A percentile compares a stretch with the other conserved stretches of the same genome.
These are phyloP conservation scores for Paracoccidioides brasiliensis DNA, from an alignment of 2,329 filamentous ascomycete genomes.

Conservation along the genomic window DNA sequence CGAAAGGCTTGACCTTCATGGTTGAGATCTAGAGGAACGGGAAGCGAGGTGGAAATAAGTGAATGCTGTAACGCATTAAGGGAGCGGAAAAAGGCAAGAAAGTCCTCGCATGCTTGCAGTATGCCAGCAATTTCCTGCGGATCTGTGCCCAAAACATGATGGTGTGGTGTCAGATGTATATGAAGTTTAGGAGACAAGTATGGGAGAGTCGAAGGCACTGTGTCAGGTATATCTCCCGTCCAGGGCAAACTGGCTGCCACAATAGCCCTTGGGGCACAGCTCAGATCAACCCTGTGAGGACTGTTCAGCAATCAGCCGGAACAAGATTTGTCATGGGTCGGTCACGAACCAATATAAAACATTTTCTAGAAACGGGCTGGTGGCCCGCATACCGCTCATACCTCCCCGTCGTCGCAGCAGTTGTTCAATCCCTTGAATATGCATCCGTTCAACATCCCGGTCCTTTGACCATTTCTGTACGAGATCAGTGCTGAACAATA, in stretches of 20 bases:
- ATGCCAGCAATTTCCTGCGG: slow-evolving; percentile 13
- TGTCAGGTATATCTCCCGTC: slow-evolving; percentile 17
- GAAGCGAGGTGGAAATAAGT: slow-evolving; percentile 11
- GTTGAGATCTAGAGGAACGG: background rate
- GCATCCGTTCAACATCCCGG: slow-evolving; percentile 19
- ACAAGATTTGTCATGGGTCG: background rate
- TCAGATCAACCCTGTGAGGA: slow-evolving; percentile 20
- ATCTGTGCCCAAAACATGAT: slow-evolving; percentile 7
- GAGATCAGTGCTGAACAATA: background rate
- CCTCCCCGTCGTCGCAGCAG: slow-evolving; percentile 20
- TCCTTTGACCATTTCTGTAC: slow-evolving; percentile 24
- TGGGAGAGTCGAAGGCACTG: slow-evolving; percentile 13
- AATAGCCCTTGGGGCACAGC: slow-evolving; percentile 20
- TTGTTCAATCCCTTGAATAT: slow-evolving; percentile 18
- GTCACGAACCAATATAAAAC: slow-evolving; percentile 21
- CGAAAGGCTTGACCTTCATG: background rate
- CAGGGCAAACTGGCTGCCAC: slow-evolving; percentile 19
- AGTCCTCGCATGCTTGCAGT: slow-evolving; percentile 20
- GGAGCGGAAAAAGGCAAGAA: slow-evolving; percentile 19
- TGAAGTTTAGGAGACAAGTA: slow-evolving; percentile 16
- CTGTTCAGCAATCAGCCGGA: background rate
- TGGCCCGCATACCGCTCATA: slow-evolving; percentile 18
- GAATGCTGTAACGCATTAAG: slow-evolving; percentile 16
- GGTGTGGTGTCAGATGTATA: slow-evolving; percentile 9
- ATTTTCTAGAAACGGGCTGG: slow-evolving; percentile 19